Evolutionary conservation across 768 basidiomycete species (phyloP).

Genomic region (Podaxis sp.): DNA sequence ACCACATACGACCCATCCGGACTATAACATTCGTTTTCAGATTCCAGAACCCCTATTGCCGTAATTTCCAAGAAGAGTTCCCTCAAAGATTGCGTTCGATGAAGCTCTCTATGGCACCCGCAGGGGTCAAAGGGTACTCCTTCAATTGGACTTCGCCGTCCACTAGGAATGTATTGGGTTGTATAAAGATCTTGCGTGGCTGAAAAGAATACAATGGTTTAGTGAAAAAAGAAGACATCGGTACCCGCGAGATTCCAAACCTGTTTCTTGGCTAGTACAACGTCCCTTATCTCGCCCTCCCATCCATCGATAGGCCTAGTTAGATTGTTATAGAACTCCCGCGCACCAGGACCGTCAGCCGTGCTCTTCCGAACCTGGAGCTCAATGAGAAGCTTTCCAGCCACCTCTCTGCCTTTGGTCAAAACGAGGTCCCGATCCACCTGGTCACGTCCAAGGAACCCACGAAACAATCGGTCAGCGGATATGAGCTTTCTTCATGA

Average conservation of each 20-base stretch:
- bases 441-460: constrained; percentile 32
- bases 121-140: constrained; percentile 74
- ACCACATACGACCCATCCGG: constrained; percentile 5
- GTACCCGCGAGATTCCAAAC: constrained; percentile 31
- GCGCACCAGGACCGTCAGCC: constrained; percentile 80
- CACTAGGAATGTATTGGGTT: constrained; percentile 74
- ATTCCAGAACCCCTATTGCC: constrained; percentile 5
- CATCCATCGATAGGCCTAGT: constrained; percentile 72
- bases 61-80: constrained; percentile 2
- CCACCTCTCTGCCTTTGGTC: constrained; percentile 60
- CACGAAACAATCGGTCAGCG: constrained; percentile 5
- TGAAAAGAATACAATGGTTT: constrained; percentile 27
- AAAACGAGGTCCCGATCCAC: constrained; percentile 73
- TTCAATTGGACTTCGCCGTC: constrained; percentile 70
- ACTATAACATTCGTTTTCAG: constrained; percentile 6
- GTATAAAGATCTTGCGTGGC: constrained; percentile 85
- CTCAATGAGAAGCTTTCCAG: constrained; percentile 74
- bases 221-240: constrained; percentile 10
- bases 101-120: constrained; percentile 79
- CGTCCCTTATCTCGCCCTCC: constrained; percentile 73
- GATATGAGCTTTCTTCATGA: neutral
- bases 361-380: constrained; percentile 86
- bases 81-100: constrained; percentile 64
- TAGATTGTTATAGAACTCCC: constrained; percentile 74
- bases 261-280: constrained; percentile 79